Conservation (phyloP, 495 filamentous ascomycete genomes). For the Penicillium verhagenii region DNA sequence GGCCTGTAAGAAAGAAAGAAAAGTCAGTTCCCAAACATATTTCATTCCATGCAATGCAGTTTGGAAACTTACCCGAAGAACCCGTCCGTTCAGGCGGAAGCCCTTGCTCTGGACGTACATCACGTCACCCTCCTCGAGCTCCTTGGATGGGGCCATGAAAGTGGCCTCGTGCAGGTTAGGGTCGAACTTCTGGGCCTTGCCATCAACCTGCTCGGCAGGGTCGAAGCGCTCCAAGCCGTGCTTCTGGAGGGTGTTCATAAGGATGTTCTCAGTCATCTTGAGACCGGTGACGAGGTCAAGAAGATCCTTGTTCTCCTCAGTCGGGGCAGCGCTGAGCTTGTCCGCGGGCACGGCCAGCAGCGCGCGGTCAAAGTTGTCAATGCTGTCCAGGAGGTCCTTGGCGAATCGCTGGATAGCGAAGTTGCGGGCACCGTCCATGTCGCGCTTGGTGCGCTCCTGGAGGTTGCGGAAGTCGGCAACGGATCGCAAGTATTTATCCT, state of each 20-base stretch:
- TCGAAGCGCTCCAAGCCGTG: slow-evolving; percentile 92
- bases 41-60: not conserved
- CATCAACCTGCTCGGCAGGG: slow-evolving; percentile 59
- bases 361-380: slow-evolving; percentile 97
- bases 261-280: slow-evolving; percentile 88
- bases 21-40: slow-evolving; percentile 13
- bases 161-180: slow-evolving; percentile 95
- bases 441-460: slow-evolving; percentile 89
- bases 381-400: slow-evolving; percentile 85
- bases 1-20: slow-evolving; percentile 44
- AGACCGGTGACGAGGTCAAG: slow-evolving; percentile 80
- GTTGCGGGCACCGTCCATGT: slow-evolving; percentile 79
- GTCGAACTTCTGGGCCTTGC: slow-evolving; percentile 70
- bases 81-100: slow-evolving; percentile 84
- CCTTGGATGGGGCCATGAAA: slow-evolving; percentile 81
- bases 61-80: slow-evolving; percentile 63
- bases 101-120: slow-evolving; percentile 95
- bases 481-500: slow-evolving; percentile 92
- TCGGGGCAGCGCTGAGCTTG: slow-evolving; percentile 53
- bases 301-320: slow-evolving; percentile 61
- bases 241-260: slow-evolving; percentile 86
- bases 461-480: slow-evolving; percentile 97
- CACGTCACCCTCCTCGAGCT: slow-evolving; percentile 84
- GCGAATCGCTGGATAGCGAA: slow-evolving; percentile 96
- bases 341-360: slow-evolving; percentile 73